These are phyloP conservation scores for Lepidium didymum DNA, from an alignment of 345 rosid species.

Conservation along the genomic window DNA sequence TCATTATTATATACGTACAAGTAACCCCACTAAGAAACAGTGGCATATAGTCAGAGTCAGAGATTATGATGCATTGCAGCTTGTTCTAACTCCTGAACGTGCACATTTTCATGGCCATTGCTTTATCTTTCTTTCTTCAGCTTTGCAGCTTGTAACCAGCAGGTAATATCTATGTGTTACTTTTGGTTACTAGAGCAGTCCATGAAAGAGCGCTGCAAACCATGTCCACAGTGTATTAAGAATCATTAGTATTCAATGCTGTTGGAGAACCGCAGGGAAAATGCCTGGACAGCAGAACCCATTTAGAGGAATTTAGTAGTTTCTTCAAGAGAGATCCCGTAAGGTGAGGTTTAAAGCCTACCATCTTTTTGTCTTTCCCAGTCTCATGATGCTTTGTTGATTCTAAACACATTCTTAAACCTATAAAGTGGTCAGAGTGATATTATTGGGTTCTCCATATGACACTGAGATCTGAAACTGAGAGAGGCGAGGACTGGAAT, in stretches of 20 bases:
- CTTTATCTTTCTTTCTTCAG: neutral
- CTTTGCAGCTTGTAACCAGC: neutral
- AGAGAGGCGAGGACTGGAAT: neutral
- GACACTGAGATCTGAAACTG: neutral
- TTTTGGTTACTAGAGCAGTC: neutral
- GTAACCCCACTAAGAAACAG: neutral
- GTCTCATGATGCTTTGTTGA: neutral
- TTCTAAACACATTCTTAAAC: neutral
- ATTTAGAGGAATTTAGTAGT: neutral
- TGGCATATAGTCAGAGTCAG: neutral
- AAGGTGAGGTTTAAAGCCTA: neutral
- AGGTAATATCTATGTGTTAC: neutral
- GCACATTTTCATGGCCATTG: neutral
- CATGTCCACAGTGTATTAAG: neutral
- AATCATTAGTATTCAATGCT: neutral
- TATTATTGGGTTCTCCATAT: neutral
- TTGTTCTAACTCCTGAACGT: neutral
- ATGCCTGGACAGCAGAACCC: neutral
- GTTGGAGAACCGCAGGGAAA: neutral
- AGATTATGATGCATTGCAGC: neutral
- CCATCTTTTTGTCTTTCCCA: too few relatives aligned
- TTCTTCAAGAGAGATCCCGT: neutral
- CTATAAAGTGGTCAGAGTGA: neutral
- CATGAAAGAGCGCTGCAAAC: conserved; percentile 4
- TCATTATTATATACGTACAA: neutral